phyloP scores from a whole-genome alignment of 352 stramenopile genomes.

The Phytophthora fragariaefolia region DNA sequence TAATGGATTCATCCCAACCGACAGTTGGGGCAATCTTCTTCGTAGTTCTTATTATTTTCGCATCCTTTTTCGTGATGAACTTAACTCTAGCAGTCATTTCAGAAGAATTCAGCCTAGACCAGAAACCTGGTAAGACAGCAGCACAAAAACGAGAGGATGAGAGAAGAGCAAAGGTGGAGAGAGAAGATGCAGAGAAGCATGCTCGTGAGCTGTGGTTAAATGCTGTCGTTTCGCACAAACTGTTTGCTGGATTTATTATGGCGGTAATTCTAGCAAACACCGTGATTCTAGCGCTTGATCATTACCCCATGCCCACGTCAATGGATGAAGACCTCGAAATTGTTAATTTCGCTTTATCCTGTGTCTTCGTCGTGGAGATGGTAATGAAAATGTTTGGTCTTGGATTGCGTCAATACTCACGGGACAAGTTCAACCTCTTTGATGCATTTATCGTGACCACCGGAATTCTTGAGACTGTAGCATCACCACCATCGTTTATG shows the following conservation, averaged over 20 bases:
- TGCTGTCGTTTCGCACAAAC: conserved; percentile 61
- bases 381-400: conserved; percentile 88
- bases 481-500: conserved; percentile 79
- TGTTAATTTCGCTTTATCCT: conserved; percentile 81
- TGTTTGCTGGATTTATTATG: conserved; percentile 76
- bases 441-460: conserved; percentile 89
- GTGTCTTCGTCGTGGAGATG: conserved; percentile 79
- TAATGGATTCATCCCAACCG: conserved; percentile 66
- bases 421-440: conserved; percentile 86
- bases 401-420: conserved; percentile 72
- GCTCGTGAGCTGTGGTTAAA: conserved; percentile 50
- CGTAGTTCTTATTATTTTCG: conserved; percentile 90
- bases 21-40: conserved; percentile 87
- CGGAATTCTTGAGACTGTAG: conserved; percentile 71
- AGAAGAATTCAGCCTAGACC: conserved; percentile 88
- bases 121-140: conserved; percentile 36
- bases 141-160: conserved; percentile 49
- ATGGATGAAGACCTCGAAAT: conserved; percentile 72
- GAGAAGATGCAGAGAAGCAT: conserved; percentile 39
- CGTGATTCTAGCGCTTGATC: conserved; percentile 75
- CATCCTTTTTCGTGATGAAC: conserved; percentile 95
- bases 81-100: conserved; percentile 93
- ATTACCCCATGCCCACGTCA: conserved; percentile 72
- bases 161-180: conserved; percentile 38
- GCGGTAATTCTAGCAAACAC: conserved; percentile 88